Evolutionary conservation across 805 yeast genomes (phyloP).

Genomic region (Deakozyma indianensis): DNA sequence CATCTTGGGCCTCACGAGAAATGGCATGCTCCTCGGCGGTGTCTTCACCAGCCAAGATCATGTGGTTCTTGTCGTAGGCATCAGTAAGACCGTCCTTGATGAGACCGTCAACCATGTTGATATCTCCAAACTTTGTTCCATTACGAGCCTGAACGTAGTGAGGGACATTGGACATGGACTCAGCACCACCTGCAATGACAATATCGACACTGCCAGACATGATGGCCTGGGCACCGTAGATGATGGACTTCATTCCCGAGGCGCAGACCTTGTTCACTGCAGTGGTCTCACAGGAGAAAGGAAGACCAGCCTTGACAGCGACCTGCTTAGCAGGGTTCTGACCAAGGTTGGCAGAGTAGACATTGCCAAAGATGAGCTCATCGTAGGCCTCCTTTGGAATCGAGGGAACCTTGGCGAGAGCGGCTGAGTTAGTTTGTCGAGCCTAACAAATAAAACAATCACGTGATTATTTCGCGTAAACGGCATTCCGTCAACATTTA

Average conservation of each 20-base stretch:
- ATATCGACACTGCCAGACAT: conserved; percentile 81
- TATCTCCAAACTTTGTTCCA: conserved; percentile 85
- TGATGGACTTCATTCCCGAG: conserved; percentile 84
- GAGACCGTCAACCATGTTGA: conserved; percentile 69
- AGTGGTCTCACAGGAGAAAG: conserved; percentile 68
- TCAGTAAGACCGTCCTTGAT: conserved; percentile 88
- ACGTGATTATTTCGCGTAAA: too few species aligned
- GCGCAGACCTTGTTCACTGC: conserved; percentile 97
- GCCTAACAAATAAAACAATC: conserved; percentile 2
- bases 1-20: conserved; percentile 80
- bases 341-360: conserved; percentile 82
- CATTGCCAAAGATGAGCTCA: conserved; percentile 88
- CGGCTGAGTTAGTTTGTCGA: too few species aligned
- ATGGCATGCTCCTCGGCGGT: conserved; percentile 74
- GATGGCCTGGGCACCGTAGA: conserved; percentile 81
- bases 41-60: conserved; percentile 97
- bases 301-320: conserved; percentile 78
- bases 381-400: conserved; percentile 67
- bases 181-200: conserved; percentile 95
- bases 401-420: conserved; percentile 52
- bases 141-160: conserved; percentile 73
- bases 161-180: conserved; percentile 92
- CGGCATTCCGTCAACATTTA: too few species aligned
- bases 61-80: conserved; percentile 74
- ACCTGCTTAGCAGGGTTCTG: conserved; percentile 99